phyloP scores from a whole-genome alignment of 495 filamentous ascomycete genomes.

The Friedmanniomyces simplex region DNA sequence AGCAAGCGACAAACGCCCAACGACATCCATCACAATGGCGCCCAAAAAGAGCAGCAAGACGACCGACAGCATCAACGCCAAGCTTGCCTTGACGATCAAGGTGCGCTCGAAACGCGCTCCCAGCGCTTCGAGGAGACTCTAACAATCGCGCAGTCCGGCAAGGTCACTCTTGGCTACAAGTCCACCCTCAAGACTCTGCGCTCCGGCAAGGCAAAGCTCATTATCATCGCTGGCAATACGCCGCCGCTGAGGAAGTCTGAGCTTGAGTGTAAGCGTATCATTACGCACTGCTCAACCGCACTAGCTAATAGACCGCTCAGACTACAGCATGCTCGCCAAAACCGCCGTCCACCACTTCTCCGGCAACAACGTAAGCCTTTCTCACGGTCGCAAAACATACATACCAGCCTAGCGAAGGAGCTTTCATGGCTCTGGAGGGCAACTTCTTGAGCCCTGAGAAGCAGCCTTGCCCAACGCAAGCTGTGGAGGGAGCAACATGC shows the following conservation, averaged over 20 bases:
- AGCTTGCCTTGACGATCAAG: slow-evolving; percentile 89
- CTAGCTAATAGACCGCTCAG: slow-evolving; percentile 43
- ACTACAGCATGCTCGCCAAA: slow-evolving; percentile 88
- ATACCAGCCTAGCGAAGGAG: slow-evolving; percentile 22
- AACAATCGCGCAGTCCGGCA: slow-evolving; percentile 21
- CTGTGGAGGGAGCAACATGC: slow-evolving; percentile 74
- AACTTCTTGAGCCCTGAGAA: slow-evolving; percentile 56
- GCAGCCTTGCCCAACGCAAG: slow-evolving; percentile 46
- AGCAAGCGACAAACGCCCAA: not conserved
- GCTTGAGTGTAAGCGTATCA: slow-evolving; percentile 52
- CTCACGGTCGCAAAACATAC: not conserved
- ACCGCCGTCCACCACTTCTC: slow-evolving; percentile 90
- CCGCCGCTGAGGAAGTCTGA: slow-evolving; percentile 92
- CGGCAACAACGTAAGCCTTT: slow-evolving; percentile 88
- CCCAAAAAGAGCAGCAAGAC: slow-evolving; percentile 93
- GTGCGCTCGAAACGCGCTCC: slow-evolving; percentile 32
- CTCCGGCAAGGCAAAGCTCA: slow-evolving; percentile 65
- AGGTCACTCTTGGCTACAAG: slow-evolving; percentile 84
- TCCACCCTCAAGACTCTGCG: slow-evolving; percentile 93
- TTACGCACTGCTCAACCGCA: not conserved
- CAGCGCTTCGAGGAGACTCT: not conserved
- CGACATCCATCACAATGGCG: slow-evolving; percentile 47
- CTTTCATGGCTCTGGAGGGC: slow-evolving; percentile 27
- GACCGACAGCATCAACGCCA: slow-evolving; percentile 80
- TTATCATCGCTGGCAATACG: slow-evolving; percentile 82